Percentiles rank a stretch among this genome's conserved stretches.
phyloP scores from a whole-genome alignment of 1,284 basidiomycete species.

The Moesziomyces globuligerus region DNA sequence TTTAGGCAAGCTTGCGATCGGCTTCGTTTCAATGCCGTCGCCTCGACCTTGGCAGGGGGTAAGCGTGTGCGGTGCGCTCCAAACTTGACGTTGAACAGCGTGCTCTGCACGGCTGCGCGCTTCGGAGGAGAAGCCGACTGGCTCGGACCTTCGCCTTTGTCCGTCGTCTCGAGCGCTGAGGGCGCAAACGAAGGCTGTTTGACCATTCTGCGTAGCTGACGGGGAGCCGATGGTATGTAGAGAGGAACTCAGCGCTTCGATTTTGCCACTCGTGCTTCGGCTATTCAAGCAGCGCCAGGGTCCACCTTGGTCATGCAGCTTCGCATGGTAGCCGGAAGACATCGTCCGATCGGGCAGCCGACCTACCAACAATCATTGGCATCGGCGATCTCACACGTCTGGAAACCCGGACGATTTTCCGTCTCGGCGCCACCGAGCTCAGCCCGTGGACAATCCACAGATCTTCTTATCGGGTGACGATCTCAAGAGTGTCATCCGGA shows the following conservation, averaged over 20 bases:
- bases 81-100: constrained; percentile 45
- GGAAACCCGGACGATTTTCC: neutral
- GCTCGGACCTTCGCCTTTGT: neutral
- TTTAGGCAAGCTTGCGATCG: constrained; percentile 1
- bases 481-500: neutral
- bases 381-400: no score
- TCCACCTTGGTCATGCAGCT: neutral
- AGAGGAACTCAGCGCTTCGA: neutral
- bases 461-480: constrained; percentile 1
- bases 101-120: constrained; percentile 38
- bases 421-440: neutral
- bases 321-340: neutral
- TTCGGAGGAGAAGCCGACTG: constrained; percentile 13
- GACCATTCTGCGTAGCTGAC: no score
- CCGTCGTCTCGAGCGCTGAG: constrained; percentile 1
- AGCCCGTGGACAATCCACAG: neutral
- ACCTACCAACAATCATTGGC: no score
- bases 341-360: no score
- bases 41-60: constrained; percentile 11
- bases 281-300: neutral
- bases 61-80: constrained; percentile 23
- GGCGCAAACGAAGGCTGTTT: constrained; percentile 17
- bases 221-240: no score
- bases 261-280: neutral
- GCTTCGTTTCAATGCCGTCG: constrained; percentile 13